phyloP scores from a whole-genome alignment of 768 basidiomycete genomes.

The Royoungia palumana region DNA sequence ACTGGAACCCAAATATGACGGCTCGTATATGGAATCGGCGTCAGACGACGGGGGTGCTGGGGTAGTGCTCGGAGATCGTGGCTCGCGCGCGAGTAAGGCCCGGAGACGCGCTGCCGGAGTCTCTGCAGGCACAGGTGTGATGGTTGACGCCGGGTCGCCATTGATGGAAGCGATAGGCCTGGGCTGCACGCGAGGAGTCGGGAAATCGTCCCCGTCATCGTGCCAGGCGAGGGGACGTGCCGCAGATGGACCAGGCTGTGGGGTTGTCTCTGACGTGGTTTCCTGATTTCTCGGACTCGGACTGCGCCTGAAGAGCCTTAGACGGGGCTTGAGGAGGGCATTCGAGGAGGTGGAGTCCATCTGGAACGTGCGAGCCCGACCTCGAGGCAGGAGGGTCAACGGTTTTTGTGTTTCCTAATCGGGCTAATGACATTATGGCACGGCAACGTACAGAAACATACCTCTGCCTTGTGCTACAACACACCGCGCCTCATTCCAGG shows the following conservation, averaged over 20 bases:
- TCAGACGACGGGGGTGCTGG: conserved; percentile 29
- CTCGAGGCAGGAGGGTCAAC: conserved; percentile 6
- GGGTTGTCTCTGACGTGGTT: conserved; percentile 15
- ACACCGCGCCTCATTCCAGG: neutral
- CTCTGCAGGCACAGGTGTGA: conserved; percentile 26
- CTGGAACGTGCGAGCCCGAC: conserved; percentile 17
- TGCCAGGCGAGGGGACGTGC: conserved; percentile 10
- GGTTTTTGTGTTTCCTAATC: conserved; percentile 12
- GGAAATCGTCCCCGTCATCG: conserved; percentile 29
- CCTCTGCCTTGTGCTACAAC: neutral
- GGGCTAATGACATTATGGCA: neutral
- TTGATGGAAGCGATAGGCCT: conserved; percentile 18
- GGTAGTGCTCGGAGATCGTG: conserved; percentile 35
- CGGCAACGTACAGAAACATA: neutral
- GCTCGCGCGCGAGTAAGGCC: conserved; percentile 53
- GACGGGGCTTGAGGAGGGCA: conserved; percentile 18
- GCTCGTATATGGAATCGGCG: conserved; percentile 14
- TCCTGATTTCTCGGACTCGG: conserved; percentile 14
- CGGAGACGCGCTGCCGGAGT: conserved; percentile 63
- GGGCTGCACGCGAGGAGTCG: conserved; percentile 28
- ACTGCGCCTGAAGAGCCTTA: conserved; percentile 19
- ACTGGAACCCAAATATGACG: conserved; percentile 21
- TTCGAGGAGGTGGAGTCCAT: conserved; percentile 19
- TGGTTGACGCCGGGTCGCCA: conserved; percentile 2
- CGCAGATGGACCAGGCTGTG: conserved; percentile 19